phyloP scores from a whole-genome alignment of 139 green algal species.

The Pseudopediastrum boryanum region DNA sequence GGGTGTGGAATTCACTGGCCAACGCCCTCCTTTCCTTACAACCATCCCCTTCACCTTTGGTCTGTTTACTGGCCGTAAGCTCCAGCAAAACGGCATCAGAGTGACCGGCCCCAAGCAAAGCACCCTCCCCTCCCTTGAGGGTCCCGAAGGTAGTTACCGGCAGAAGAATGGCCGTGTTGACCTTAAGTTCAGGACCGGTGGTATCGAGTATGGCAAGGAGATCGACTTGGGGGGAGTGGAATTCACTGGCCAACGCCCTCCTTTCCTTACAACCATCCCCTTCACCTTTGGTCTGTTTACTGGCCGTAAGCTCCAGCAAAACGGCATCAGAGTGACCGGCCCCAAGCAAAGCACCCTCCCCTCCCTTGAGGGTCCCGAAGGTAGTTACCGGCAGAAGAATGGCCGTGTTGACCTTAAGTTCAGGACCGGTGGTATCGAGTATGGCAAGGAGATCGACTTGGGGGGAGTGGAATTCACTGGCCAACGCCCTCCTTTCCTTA shows the following conservation, averaged over 20 bases:
- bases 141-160: no score
- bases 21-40: no score
- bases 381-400: conserved; percentile 26
- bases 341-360: no score
- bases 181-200: not conserved
- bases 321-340: not conserved
- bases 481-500: no score
- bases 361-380: no score
- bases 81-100: no score
- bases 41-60: not conserved
- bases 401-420: conserved; percentile 25
- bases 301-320: conserved; percentile 12
- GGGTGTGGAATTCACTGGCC: conserved; percentile 3
- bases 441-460: conserved; percentile 24
- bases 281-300: not conserved
- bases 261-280: no score
- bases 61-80: no score
- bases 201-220: not conserved
- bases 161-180: not conserved
- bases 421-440: conserved; percentile 28
- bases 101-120: no score
- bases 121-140: no score
- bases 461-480: conserved; percentile 12
- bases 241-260: conserved; percentile 1
- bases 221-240: not conserved